phyloP scores from a whole-genome alignment of 2,329 filamentous ascomycete genomes.

The Phialophora chinensis region DNA sequence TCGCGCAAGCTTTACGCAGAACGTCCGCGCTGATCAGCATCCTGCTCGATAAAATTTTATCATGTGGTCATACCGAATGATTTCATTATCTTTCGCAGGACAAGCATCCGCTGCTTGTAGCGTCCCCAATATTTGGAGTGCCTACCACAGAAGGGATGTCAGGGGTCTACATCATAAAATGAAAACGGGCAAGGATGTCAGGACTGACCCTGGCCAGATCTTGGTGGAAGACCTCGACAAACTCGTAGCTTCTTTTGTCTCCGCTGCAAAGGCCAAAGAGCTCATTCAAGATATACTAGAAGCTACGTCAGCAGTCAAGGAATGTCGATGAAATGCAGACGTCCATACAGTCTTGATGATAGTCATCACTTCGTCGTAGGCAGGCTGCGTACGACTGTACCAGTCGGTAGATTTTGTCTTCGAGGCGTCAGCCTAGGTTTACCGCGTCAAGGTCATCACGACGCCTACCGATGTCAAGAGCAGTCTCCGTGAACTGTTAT shows the following conservation, averaged over 20 bases:
- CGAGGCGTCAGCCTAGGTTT: not conserved
- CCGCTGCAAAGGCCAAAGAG: conserved; percentile 28
- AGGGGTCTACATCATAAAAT: too few species aligned
- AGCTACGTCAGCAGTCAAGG: not conserved
- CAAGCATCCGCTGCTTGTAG: too few species aligned
- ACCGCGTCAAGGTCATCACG: too few species aligned
- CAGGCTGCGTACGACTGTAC: not conserved
- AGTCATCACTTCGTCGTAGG: conserved; percentile 15
- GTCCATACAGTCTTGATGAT: conserved; percentile 18
- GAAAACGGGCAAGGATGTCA: not conserved
- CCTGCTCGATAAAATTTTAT: too few species aligned
- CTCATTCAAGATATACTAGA: not conserved
- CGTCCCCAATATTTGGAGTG: too few species aligned
- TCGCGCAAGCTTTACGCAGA: conserved; percentile 18
- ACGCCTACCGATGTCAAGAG: conserved; percentile 1
- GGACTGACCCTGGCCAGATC: conserved; percentile 20
- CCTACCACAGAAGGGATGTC: too few species aligned
- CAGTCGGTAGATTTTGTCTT: conserved; percentile 3
- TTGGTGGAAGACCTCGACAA: conserved; percentile 25
- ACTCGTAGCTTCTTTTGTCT: conserved; percentile 31
- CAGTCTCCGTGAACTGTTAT: conserved; percentile 28
- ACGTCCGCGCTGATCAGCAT: too few species aligned
- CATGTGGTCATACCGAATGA: too few species aligned
- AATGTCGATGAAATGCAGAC: not conserved
- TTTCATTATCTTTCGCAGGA: too few species aligned